Conservation (phyloP, 2,329 filamentous ascomycete species). For the Fonsecaea nubica region DNA sequence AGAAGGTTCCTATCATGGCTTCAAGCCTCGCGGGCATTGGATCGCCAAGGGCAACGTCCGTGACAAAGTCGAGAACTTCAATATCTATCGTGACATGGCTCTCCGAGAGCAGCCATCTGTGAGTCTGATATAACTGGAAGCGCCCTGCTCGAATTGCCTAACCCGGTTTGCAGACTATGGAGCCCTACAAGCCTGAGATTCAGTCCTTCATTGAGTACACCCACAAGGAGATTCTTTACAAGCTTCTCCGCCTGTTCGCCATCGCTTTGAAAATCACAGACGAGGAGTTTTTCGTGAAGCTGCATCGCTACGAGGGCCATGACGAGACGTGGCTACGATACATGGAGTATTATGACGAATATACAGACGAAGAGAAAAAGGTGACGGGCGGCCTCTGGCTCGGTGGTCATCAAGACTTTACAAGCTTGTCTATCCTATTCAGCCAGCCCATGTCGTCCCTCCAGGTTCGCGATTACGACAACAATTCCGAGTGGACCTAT, state of each 20-base stretch:
- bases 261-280: constrained; percentile 66
- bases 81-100: constrained; percentile 21
- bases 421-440: constrained; percentile 64
- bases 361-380: constrained; percentile 53
- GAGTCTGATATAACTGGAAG: neutral
- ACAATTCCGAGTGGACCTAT: constrained; percentile 58
- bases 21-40: constrained; percentile 56
- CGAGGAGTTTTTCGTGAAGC: constrained; percentile 62
- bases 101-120: constrained; percentile 17
- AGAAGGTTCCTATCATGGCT: constrained; percentile 64
- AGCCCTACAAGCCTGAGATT: constrained; percentile 61
- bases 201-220: constrained; percentile 57
- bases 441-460: constrained; percentile 64
- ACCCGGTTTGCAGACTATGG: constrained; percentile 3
- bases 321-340: constrained; percentile 68
- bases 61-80: constrained; percentile 28
- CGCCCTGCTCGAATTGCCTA: neutral
- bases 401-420: constrained; percentile 63
- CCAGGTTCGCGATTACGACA: constrained; percentile 57
- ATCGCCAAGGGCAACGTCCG: neutral
- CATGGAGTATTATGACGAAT: constrained; percentile 62
- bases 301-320: constrained; percentile 65
- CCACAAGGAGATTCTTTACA: constrained; percentile 26
- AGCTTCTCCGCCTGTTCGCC: constrained; percentile 65
- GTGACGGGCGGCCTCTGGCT: constrained; percentile 54